Conservation (phyloP, 2,329 filamentous ascomycete genomes). For the Aspergillus sp. region DNA sequence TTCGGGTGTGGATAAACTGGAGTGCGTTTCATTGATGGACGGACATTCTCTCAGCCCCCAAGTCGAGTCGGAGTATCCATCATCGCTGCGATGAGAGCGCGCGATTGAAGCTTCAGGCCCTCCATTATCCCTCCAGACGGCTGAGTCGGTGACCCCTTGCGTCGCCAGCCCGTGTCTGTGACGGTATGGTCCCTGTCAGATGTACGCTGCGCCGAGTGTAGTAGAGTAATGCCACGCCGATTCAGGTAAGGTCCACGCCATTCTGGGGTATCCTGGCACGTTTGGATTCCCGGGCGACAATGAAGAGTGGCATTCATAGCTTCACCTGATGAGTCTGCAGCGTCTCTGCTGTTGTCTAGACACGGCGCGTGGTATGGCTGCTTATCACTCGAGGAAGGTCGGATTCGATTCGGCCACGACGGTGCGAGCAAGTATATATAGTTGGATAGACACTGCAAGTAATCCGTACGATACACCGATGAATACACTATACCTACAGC, state of each 20-base stretch:
- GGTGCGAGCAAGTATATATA: slow-evolving; percentile 3
- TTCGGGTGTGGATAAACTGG: neutral
- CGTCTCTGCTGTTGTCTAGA: slow-evolving; percentile 4
- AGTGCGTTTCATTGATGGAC: neutral
- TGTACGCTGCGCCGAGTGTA: neutral
- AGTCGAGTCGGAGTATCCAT: neutral
- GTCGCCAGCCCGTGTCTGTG: slow-evolving; percentile 1
- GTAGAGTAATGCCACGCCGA: slow-evolving; percentile 7
- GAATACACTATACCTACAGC: neutral
- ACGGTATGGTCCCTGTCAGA: neutral
- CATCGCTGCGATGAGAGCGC: neutral
- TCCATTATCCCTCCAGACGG: slow-evolving; percentile 1
- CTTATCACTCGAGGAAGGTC: neutral
- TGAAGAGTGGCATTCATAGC: neutral
- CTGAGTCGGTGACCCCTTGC: slow-evolving; percentile 6
- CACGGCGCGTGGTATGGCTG: neutral
- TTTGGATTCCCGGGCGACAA: neutral
- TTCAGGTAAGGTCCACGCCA: slow-evolving; percentile 1
- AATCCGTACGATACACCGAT: neutral
- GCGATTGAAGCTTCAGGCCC: neutral
- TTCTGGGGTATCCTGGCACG: slow-evolving; percentile 9
- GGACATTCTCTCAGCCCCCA: neutral
- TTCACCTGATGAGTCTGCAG: slow-evolving; percentile 1
- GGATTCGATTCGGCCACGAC: slow-evolving; percentile 5
- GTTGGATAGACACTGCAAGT: neutral